Percentiles rank a stretch among this genome's conserved stretches.
Evolutionary conservation across 208 protist genomes (phyloP).

Genomic region (Angomonas desouzai): DNA sequence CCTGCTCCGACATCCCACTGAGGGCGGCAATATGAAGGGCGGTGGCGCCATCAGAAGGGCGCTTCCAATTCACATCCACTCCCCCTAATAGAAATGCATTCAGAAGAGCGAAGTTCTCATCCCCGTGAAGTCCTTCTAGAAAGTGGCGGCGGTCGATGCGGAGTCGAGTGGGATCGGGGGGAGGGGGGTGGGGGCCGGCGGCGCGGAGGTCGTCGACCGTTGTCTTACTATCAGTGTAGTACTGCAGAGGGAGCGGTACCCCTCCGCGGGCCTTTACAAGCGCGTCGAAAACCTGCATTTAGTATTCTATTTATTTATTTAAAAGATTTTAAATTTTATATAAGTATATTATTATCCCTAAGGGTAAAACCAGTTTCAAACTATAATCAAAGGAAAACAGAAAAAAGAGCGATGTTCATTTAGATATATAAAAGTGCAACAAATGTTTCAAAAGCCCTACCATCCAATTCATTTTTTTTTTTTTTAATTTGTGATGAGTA

Average conservation of each 20-base stretch:
- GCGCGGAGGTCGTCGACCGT: background rate
- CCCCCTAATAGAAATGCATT: slow-evolving; percentile 7
- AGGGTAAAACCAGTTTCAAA: background rate
- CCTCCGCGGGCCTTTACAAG: background rate
- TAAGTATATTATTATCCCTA: too few relatives aligned
- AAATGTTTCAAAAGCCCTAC: too few relatives aligned
- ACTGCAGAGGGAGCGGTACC: background rate
- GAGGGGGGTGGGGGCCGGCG: background rate
- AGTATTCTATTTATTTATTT: slow-evolving; percentile 4
- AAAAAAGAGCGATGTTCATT: too few relatives aligned
- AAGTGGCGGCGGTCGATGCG: slow-evolving; percentile 3
- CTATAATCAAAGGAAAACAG: background rate
- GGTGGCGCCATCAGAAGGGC: background rate
- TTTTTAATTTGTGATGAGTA: too few relatives aligned
- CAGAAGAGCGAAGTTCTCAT: background rate
- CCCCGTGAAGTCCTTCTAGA: background rate
- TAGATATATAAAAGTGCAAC: slow-evolving; percentile 3
- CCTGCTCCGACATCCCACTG: background rate
- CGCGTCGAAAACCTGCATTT: slow-evolving; percentile 8
- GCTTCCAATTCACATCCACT: background rate
- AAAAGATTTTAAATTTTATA: too few relatives aligned
- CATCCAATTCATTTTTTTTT: too few relatives aligned
- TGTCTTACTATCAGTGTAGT: background rate
- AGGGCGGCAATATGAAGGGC: slow-evolving; percentile 1
- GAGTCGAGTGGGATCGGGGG: background rate